Evolutionary conservation across 371 early-diverging fungal species (phyloP), one percentile per base, ranked within the genome.

Genomic region (Coemansia sp.): DNA sequence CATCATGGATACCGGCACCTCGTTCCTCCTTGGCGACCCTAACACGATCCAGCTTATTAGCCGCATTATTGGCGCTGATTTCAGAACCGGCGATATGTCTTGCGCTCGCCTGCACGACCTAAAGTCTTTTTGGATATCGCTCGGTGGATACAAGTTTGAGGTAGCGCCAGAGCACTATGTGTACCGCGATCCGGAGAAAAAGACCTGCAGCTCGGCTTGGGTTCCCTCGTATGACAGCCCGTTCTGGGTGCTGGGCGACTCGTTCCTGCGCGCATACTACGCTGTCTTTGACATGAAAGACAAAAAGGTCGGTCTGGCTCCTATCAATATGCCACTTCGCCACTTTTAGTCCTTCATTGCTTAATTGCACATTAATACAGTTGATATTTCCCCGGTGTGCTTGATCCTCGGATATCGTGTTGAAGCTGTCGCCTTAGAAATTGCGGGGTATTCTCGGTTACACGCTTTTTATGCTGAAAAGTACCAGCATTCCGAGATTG

Each of bases 161-260:
- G 53, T 76, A 14, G 47, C 72, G 8, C 76, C 76, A 9, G 70
- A 70, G 37, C 67, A 66, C 48, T 76, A 76, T 18, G 64, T 77
- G 10, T 74, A 74, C 47, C 65, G 75, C 52, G 69, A 72, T 16
- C 52, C 64, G 3, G 66, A 48, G 40, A 68, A 66, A 48, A 62
- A 56, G 36, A 65, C 68, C 0, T 77, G 77, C 40, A 61, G 64
- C 48, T 68, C 75, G 11, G 67, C 77, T 4, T 68, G 75, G 69
- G 76, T 77, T 31, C 66, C 70, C 11, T 67, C 66, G 6, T 68
- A 69, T n/a, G 75, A 76, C 52, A 67, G 65, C 37, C 67, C 63
- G n/a, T 77, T 69, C 74, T 80, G 78, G 80, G 74, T 80, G 34
- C 68, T 80, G 11, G 80, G 80, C 54, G 79, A 78, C 62, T 65